Evolutionary conservation across 306 rosid species (phyloP).

Genomic region (Elaeagnus macrophylla): DNA sequence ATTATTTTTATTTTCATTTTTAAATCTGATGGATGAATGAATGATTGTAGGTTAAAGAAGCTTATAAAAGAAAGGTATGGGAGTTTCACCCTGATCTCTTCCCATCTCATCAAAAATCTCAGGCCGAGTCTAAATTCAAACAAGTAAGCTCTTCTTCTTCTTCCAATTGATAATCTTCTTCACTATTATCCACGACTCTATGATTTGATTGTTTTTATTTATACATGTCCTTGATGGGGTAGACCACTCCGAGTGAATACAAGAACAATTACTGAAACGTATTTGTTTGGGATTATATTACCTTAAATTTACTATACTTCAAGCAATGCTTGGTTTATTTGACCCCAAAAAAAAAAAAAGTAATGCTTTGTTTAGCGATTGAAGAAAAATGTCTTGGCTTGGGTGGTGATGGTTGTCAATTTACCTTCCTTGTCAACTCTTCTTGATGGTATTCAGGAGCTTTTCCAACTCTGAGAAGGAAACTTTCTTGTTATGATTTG

Average conservation of each 20-base stretch:
- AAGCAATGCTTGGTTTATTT: neutral
- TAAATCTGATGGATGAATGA: neutral
- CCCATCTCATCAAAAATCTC: constrained; percentile 48
- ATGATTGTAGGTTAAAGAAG: constrained; percentile 52
- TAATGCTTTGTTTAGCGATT: neutral
- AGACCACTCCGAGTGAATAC: neutral
- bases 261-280: neutral
- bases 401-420: neutral
- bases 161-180: neutral
- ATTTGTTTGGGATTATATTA: neutral
- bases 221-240: neutral
- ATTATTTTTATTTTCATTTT: neutral
- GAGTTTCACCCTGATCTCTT: constrained; percentile 75
- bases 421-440: no score
- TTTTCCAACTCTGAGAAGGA: no score
- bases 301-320: neutral
- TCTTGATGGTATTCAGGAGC: no score
- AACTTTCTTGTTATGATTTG: no score
- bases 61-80: constrained; percentile 69
- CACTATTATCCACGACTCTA: neutral
- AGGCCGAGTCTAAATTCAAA: constrained; percentile 63
- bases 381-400: neutral
- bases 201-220: neutral
- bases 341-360: no score
- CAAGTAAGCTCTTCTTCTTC: constrained; percentile 24